Base-by-base conservation (phyloP, 192 early-diverging fungal genomes). In the Diversispora eburnea region DNA sequence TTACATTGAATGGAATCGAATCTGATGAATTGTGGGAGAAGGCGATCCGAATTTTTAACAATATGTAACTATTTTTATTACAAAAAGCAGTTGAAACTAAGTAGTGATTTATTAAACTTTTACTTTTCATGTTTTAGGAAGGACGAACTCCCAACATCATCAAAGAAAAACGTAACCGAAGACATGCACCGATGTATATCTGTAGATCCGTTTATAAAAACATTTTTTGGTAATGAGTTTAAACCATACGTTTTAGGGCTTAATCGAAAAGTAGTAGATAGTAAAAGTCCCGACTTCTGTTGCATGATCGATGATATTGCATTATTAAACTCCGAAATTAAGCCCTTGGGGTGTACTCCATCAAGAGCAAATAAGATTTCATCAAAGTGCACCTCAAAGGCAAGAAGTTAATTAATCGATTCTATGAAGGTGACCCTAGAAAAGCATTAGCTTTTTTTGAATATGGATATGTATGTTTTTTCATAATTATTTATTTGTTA, bases 261-360 rank as follows among this genome's bases (percentile, higher is more conserved):
- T 10, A 67, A 74, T 54, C 17, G 52, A n/a, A 57, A 19, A 12
- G 41, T 67, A 64, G 39, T 33, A 20, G 63, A 3, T 39, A 74
- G 39, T 48, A 0, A 74, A 74, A 43, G 73, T 4, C 73, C 63
- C 1, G 73, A 74, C 3, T 66, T 74, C 45, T 43, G 62, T 25
- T 67, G 49, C 43, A 4, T 74, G 56, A 20, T 74, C 54, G 55
- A 74, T 66, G 42, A 74, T 15, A 74, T 67, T 19, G 39, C 13
- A 13, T 17, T 75, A 52, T 67, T 74, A 67, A 74, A 74, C 68
- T 67, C 63, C 1, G 63, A 74, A 42, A 74, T 74, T 7, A 67
- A 67, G 45, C 64, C 73, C 56, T 33, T 55, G 46, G 33, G 73
- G 45, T 64, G 22, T 33, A 67, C 33, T 64, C 64, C 17, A 33